Conservation (phyloP, 2,329 filamentous ascomycete species). For the Pyrenochaeta sp. region DNA sequence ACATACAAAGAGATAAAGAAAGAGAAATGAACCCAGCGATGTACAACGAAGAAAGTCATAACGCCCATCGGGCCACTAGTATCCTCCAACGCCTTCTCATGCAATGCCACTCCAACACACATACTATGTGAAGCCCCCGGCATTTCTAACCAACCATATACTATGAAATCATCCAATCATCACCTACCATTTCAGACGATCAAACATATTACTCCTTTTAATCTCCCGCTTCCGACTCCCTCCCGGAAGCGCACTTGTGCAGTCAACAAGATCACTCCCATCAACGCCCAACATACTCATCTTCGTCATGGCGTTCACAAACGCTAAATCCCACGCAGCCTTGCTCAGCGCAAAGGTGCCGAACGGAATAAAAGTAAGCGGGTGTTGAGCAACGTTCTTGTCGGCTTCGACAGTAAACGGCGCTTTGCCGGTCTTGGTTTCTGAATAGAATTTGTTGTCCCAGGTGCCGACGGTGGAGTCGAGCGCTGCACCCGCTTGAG, state of each 20-base stretch:
- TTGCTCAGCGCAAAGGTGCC: slow-evolving; percentile 36
- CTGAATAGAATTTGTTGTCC: slow-evolving; percentile 48
- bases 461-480: slow-evolving; percentile 49
- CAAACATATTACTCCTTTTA: slow-evolving; percentile 36
- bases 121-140: not conserved
- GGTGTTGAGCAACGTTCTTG: slow-evolving; percentile 37
- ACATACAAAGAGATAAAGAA: not conserved
- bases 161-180: not conserved
- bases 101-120: not conserved
- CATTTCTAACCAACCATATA: not conserved
- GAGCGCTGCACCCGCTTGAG: slow-evolving; percentile 33
- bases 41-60: too few species aligned
- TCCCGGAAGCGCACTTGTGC: slow-evolving; percentile 42
- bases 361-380: slow-evolving; percentile 29
- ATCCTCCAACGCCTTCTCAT: not conserved
- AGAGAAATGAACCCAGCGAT: too few species aligned
- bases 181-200: slow-evolving; percentile 31
- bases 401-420: slow-evolving; percentile 42
- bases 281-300: slow-evolving; percentile 48
- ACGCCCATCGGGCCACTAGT: too few species aligned
- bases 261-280: slow-evolving; percentile 36
- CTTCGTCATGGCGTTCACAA: slow-evolving; percentile 47
- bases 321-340: slow-evolving; percentile 40
- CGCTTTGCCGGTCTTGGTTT: slow-evolving; percentile 39
- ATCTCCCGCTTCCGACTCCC: slow-evolving; percentile 44